Evolutionary conservation across 768 basidiomycete species (phyloP), one percentile per base, ranked within the genome.

Genomic region (Asterophora parasitica): DNA sequence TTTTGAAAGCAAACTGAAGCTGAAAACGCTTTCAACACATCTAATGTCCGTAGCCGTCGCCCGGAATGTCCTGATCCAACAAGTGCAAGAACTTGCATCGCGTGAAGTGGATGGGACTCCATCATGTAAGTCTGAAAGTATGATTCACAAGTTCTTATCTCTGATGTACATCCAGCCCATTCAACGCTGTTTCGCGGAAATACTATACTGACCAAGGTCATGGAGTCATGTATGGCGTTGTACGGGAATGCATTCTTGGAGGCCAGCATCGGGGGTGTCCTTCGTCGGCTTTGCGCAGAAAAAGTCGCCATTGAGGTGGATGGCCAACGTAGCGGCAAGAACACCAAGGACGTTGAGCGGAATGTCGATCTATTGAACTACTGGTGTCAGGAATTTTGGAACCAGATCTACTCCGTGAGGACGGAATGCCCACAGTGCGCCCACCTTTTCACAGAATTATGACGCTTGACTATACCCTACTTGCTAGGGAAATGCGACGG

Each of bases 341-440:
- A 74, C 37, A 57, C 68, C 8, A 85, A 80, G 60, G 82, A 85
- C 37, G 67, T 81, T 19, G 84, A 85, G 49, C 76, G 76, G 27
- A 85, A 82, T 50, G 76, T 83, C 5, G 83, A 87, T 26, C 73
- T 74, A 34, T 73, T 94, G 34, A 78, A 85, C 4, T 69, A 78
- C 42, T 93, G 91, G 89, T 88, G 85, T 62, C 75, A 76, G 48
- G 82, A 83, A 54, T 79, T 90, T 55, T 92, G 91, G 90, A 77
- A 77, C 35, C 76, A 84, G 42, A 92, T 94, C 42, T 90, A 90
- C 61, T 76, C 79, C 19, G 82, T 78, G 23, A 72, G 88, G 44
- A 66, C 68, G 7, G 79, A 85, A 58, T 92, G 92, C 58, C 92
- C 89, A 0, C 70, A 74, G 88, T 90, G 61, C 42, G 85, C 75